These are phyloP conservation scores for Pythium biforme DNA, from an alignment of 352 stramenopile genomes.

Conservation along the genomic window DNA sequence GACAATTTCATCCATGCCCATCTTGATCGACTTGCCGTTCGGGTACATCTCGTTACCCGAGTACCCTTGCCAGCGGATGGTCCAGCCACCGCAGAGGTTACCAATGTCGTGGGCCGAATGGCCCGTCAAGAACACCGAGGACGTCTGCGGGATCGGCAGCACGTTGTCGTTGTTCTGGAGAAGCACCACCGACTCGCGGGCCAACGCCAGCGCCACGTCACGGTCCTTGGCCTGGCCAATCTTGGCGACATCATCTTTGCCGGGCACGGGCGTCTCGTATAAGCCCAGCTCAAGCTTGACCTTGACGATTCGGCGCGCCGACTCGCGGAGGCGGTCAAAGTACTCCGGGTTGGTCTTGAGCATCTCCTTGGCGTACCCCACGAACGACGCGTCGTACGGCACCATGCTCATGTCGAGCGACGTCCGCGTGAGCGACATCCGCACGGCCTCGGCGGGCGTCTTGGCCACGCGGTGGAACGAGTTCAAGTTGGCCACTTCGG, in stretches of 20 bases:
- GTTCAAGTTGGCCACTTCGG: conserved; percentile 73
- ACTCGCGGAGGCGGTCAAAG: conserved; percentile 18
- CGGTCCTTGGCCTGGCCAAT: conserved; percentile 25
- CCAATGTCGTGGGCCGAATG: conserved; percentile 72
- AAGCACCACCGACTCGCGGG: conserved; percentile 54
- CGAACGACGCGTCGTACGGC: conserved; percentile 31
- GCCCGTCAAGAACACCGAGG: conserved; percentile 66
- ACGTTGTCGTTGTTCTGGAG: conserved; percentile 78
- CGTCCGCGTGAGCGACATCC: conserved; percentile 50
- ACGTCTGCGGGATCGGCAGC: conserved; percentile 42
- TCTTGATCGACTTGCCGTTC: conserved; percentile 60
- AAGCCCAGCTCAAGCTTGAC: conserved; percentile 31
- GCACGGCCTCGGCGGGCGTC: conserved; percentile 37
- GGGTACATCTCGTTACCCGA: conserved; percentile 61
- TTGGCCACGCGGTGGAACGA: conserved; percentile 54
- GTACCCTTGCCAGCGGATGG: conserved; percentile 82
- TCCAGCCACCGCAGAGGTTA: conserved; percentile 79
- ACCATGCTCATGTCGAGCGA: conserved; percentile 87
- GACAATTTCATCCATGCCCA: conserved; percentile 48
- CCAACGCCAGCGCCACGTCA: conserved; percentile 23
- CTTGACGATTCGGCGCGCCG: conserved; percentile 27
- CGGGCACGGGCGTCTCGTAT: conserved; percentile 26
- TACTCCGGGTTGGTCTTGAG: conserved; percentile 28
- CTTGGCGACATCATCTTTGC: conserved; percentile 29
- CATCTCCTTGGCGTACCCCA: conserved; percentile 27